Evolutionary conservation across 2,329 filamentous ascomycete species (phyloP).

Genomic region (Monilinia fructigena): DNA sequence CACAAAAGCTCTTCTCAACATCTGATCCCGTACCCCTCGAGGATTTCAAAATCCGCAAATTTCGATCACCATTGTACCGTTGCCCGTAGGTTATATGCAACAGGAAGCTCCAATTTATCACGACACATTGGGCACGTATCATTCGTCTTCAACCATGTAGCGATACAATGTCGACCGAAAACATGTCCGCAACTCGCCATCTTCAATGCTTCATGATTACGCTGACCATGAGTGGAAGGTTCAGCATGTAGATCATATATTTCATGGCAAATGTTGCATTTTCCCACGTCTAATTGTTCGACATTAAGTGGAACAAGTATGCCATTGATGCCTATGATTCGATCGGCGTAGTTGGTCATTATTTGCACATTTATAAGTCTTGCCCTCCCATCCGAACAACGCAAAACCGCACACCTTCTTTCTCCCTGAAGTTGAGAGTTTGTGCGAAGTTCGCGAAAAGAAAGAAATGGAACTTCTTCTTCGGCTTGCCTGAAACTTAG

Average conservation of each 20-base stretch:
- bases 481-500: too few relatives aligned
- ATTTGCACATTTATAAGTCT: background rate
- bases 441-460: too few relatives aligned
- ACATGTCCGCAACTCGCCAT: constrained; percentile 4
- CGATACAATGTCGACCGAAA: background rate
- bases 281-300: background rate
- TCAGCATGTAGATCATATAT: background rate
- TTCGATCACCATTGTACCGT: background rate
- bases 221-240: too few relatives aligned
- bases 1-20: background rate
- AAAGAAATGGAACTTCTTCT: too few relatives aligned
- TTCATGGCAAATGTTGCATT: background rate
- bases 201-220: background rate
- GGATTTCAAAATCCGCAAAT: background rate
- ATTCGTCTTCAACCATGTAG: background rate
- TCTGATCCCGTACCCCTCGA: background rate
- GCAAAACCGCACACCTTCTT: too few relatives aligned
- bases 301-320: background rate
- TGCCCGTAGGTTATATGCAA: background rate
- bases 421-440: too few relatives aligned
- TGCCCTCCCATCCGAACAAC: background rate
- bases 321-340: accelerated
- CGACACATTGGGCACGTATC: constrained; percentile 9
- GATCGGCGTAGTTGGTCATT: accelerated
- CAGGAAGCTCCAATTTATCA: background rate